Conservation (phyloP, 306 rosid genomes). For the Cucumis hystrix region DNA sequence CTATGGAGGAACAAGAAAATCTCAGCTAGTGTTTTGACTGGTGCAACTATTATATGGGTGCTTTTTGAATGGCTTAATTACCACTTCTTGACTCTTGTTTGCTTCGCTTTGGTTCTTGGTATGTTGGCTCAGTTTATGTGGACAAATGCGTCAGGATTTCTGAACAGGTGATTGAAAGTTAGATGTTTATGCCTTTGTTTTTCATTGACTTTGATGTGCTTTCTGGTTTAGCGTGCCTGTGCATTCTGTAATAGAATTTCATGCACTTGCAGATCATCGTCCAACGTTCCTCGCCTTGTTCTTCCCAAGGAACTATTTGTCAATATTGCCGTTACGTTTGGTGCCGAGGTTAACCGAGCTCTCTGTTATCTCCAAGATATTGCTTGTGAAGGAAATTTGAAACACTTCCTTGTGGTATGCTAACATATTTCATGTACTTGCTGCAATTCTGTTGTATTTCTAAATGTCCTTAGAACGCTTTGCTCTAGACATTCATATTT, state of each 20-base stretch:
- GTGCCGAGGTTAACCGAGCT: conserved; percentile 52
- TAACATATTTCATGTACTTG: background rate
- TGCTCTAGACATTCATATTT: background rate
- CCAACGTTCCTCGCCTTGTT: conserved; percentile 56
- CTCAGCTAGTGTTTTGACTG: conserved; percentile 60
- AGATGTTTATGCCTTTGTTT: conserved; percentile 9
- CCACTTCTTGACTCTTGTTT: conserved; percentile 50
- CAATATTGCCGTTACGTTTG: conserved; percentile 36
- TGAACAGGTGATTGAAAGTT: conserved; percentile 40
- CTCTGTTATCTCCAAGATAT: conserved; percentile 65
- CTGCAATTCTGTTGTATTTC: background rate
- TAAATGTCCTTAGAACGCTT: background rate
- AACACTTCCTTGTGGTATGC: conserved; percentile 58
- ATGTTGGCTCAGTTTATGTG: conserved; percentile 73
- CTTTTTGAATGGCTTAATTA: conserved; percentile 89
- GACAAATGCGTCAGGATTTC: conserved; percentile 54
- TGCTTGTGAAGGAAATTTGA: conserved; percentile 65
- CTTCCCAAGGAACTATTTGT: conserved; percentile 54
- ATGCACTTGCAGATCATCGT: conserved; percentile 33
- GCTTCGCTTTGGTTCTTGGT: conserved; percentile 47
- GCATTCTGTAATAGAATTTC: conserved; percentile 11
- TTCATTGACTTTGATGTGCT: background rate
- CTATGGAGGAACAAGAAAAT: conserved; percentile 98
- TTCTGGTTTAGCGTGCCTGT: background rate
- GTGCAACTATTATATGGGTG: conserved; percentile 72